These are phyloP conservation scores for Ballota nigra DNA, from an alignment of 257 asterid species.

Conservation along the genomic window DNA sequence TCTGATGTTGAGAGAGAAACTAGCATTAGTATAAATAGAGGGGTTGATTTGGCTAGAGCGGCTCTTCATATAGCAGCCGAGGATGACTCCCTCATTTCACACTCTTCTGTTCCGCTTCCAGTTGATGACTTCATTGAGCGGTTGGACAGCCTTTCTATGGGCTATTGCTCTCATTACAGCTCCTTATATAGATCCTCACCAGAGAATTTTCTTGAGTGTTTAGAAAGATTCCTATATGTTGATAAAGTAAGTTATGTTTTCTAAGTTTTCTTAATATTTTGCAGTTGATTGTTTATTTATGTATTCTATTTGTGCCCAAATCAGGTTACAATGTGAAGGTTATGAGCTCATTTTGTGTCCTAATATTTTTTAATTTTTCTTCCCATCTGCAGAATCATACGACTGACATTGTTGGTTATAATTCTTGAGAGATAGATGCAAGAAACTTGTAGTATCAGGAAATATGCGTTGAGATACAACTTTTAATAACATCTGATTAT, in stretches of 20 bases:
- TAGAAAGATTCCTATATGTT: slow-evolving; percentile 61
- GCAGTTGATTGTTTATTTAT: slow-evolving; percentile 1
- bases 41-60: slow-evolving; percentile 59
- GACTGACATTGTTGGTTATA: slow-evolving; percentile 14
- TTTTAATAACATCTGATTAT: not conserved
- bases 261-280: not conserved
- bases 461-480: not conserved
- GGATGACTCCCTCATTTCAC: slow-evolving; percentile 77
- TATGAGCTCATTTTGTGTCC: slow-evolving; percentile 18
- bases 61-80: slow-evolving; percentile 86
- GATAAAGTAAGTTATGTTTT: slow-evolving; percentile 51
- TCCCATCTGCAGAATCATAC: slow-evolving; percentile 10
- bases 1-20: slow-evolving; percentile 64
- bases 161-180: slow-evolving; percentile 62
- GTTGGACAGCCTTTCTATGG: slow-evolving; percentile 70
- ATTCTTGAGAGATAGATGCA: slow-evolving; percentile 12
- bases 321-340: slow-evolving; percentile 9
- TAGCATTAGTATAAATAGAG: slow-evolving; percentile 59
- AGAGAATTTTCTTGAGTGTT: slow-evolving; percentile 52
- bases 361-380: not conserved
- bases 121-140: slow-evolving; percentile 69
- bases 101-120: slow-evolving; percentile 87
- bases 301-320: not conserved
- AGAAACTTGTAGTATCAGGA: not conserved
- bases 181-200: slow-evolving; percentile 64